These are phyloP conservation scores for Iberis pinnata DNA, from an alignment of 345 rosid species.

Conservation along the genomic window DNA sequence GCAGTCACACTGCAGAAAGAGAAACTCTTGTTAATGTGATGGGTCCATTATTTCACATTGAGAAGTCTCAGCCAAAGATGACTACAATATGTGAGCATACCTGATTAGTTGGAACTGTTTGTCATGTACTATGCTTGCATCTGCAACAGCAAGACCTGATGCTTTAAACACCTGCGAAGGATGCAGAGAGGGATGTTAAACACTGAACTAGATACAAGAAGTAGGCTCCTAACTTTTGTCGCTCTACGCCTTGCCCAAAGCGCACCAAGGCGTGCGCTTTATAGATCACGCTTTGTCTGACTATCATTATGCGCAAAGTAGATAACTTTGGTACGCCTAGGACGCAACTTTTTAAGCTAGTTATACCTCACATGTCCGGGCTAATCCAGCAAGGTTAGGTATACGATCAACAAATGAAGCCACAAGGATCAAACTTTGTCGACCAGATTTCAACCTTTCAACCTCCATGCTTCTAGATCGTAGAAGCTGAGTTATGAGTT, in stretches of 20 bases:
- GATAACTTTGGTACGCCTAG: too few species aligned
- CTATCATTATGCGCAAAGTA: too few species aligned
- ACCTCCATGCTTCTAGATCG: conserved; percentile 60
- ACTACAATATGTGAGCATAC: conserved; percentile 25
- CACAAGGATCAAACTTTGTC: conserved; percentile 71
- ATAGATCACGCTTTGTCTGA: too few species aligned
- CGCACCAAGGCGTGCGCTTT: too few species aligned
- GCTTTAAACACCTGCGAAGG: conserved; percentile 69
- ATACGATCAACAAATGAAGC: conserved; percentile 88
- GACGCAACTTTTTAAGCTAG: too few species aligned
- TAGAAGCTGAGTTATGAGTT: conserved; percentile 61
- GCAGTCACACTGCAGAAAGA: conserved; percentile 71
- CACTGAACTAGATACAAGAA: background rate
- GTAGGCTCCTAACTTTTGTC: too few species aligned
- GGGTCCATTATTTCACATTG: background rate
- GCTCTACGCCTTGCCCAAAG: too few species aligned
- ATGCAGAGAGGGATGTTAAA: conserved; percentile 2
- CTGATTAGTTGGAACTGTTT: conserved; percentile 96
- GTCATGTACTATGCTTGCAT: conserved; percentile 55
- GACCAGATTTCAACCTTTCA: conserved; percentile 55
- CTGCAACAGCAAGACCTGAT: conserved; percentile 67
- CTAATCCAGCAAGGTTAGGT: conserved; percentile 95
- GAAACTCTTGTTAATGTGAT: conserved; percentile 3
- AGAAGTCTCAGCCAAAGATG: background rate
- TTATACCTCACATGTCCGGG: conserved; percentile 86